A percentile compares a stretch with the other conserved stretches of the same genome.
Conservation (phyloP, 257 asterid genomes). For the Verbena officinalis region DNA sequence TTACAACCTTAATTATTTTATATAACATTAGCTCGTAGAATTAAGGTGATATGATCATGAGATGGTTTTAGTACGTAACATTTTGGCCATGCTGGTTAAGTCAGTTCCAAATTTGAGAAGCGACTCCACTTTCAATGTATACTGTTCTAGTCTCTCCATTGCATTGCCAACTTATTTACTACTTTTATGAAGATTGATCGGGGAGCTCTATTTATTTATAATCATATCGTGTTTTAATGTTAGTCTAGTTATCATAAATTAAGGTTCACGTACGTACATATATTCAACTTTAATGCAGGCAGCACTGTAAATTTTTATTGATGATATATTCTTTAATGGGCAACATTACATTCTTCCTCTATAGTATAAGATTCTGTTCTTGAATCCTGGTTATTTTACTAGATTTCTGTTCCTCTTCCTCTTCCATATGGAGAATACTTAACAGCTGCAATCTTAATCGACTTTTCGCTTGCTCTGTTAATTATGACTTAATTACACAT, state of each 20-base stretch:
- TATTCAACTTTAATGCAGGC: neutral
- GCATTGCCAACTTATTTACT: too few species aligned
- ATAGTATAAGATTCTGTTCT: neutral
- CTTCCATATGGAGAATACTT: neutral
- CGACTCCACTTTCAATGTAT: slow-evolving; percentile 21
- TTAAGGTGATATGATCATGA: neutral
- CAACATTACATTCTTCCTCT: too few species aligned
- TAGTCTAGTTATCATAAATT: neutral
- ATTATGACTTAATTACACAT: neutral
- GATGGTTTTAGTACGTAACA: neutral
- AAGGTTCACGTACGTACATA: neutral
- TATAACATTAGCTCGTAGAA: too few species aligned
- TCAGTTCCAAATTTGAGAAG: slow-evolving; percentile 27
- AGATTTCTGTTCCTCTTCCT: neutral
- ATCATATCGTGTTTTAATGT: too few species aligned
- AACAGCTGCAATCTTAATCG: neutral
- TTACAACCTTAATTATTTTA: too few species aligned
- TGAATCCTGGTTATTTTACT: neutral
- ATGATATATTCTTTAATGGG: too few species aligned
- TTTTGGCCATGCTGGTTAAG: slow-evolving; percentile 10
- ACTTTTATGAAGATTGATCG: neutral
- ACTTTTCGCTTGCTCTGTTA: neutral
- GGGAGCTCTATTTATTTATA: neutral
- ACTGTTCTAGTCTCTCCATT: slow-evolving; percentile 27
- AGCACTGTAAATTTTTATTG: too few species aligned